Conservation (phyloP, 148 eudicot genomes). For the Rhododendron henanense region DNA sequence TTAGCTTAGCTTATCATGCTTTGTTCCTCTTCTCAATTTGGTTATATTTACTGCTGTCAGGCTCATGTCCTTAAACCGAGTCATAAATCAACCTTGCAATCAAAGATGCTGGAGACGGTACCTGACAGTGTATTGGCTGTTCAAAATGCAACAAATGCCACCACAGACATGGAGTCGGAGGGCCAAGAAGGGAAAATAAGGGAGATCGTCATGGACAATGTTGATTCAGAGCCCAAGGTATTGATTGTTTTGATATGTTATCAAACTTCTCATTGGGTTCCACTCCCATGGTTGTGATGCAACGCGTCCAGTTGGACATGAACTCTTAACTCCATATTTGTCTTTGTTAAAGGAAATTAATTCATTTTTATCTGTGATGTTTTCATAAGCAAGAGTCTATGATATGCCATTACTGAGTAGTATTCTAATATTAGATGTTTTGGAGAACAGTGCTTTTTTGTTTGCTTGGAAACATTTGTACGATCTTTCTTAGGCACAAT, state of each 20-base stretch:
- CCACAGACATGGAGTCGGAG: slow-evolving; percentile 71
- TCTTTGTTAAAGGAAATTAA: background rate
- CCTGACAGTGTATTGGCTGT: slow-evolving; percentile 78
- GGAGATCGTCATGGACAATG: slow-evolving; percentile 74
- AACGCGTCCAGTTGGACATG: background rate
- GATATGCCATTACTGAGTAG: background rate
- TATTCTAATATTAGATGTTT: background rate
- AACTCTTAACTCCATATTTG: background rate
- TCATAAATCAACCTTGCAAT: slow-evolving; percentile 75
- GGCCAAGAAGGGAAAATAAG: slow-evolving; percentile 75
- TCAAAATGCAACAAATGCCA: slow-evolving; percentile 64
- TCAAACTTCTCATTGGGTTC: background rate
- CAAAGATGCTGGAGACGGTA: slow-evolving; percentile 56
- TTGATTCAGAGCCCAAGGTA: slow-evolving; percentile 49
- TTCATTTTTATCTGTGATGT: background rate
- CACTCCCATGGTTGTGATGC: background rate
- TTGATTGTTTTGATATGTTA: slow-evolving; percentile 7
- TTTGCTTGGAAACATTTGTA: background rate
- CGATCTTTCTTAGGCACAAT: background rate
- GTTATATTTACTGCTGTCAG: slow-evolving; percentile 36
- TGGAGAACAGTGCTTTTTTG: background rate
- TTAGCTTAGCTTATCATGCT: slow-evolving; percentile 1
- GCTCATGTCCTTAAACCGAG: slow-evolving; percentile 90
- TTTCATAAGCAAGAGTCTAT: background rate
- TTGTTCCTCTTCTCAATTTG: slow-evolving; percentile 10